Conservation (phyloP, 768 basidiomycete species). For the Rhizopogon vinicolor region DNA sequence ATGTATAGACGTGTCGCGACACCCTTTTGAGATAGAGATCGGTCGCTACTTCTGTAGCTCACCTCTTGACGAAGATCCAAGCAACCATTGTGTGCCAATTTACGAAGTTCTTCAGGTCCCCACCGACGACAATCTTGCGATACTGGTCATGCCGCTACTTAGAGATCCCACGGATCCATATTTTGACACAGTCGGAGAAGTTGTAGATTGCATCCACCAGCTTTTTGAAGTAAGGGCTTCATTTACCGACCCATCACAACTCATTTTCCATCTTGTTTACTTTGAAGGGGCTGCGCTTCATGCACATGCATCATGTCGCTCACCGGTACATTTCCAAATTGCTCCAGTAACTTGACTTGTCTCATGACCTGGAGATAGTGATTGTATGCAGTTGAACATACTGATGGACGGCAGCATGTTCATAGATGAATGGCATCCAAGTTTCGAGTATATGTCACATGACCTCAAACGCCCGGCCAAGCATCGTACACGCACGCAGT, state of each 20-base stretch:
- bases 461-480: constrained; percentile 16
- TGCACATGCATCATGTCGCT: constrained; percentile 32
- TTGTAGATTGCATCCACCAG: constrained; percentile 16
- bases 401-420: constrained; percentile 26
- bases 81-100: constrained; percentile 20
- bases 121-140: constrained; percentile 1
- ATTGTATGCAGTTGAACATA: constrained; percentile 27
- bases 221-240: constrained; percentile 15
- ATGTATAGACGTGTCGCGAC: background rate
- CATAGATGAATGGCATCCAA: constrained; percentile 23
- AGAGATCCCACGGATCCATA: constrained; percentile 7
- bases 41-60: constrained; percentile 8
- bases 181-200: constrained; percentile 18
- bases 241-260: background rate
- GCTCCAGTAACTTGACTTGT: background rate
- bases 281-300: constrained; percentile 29
- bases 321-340: constrained; percentile 26
- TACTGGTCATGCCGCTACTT: constrained; percentile 21
- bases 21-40: constrained; percentile 16
- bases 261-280: background rate
- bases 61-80: background rate
- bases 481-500: constrained; percentile 22
- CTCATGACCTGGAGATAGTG: constrained; percentile 21
- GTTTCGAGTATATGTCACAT: background rate
- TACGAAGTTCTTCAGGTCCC: constrained; percentile 10